Conservation (phyloP, 2,329 filamentous ascomycete genomes). For the Neofusicoccum sp. region DNA sequence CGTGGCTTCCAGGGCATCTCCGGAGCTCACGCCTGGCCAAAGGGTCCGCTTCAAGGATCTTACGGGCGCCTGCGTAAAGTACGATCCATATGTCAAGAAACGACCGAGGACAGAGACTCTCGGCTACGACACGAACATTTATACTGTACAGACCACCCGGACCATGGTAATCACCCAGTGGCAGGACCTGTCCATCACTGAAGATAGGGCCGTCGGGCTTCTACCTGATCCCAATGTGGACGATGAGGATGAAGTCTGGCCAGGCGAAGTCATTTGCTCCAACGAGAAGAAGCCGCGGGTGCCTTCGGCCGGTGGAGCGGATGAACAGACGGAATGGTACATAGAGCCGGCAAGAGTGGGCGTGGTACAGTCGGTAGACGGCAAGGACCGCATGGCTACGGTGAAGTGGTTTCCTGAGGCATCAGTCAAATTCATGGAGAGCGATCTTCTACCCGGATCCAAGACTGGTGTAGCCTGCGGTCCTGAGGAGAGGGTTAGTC, state of each 20-base stretch:
- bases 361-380: slow-evolving; percentile 56
- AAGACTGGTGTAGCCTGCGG: slow-evolving; percentile 36
- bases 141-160: slow-evolving; percentile 49
- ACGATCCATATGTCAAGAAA: slow-evolving; percentile 44
- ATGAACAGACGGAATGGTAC: slow-evolving; percentile 29
- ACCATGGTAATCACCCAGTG: slow-evolving; percentile 56
- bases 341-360: slow-evolving; percentile 51
- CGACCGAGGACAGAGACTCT: slow-evolving; percentile 49
- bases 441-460: slow-evolving; percentile 43
- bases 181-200: slow-evolving; percentile 56
- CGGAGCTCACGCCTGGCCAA: slow-evolving; percentile 45
- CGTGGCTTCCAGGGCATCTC: neutral
- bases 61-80: slow-evolving; percentile 51
- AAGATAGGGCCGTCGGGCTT: slow-evolving; percentile 46
- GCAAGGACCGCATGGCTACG: slow-evolving; percentile 55
- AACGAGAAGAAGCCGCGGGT: slow-evolving; percentile 35
- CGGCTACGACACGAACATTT: slow-evolving; percentile 60
- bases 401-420: slow-evolving; percentile 52
- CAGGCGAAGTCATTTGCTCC: slow-evolving; percentile 54
- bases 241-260: slow-evolving; percentile 57
- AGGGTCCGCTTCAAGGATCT: slow-evolving; percentile 57
- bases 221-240: slow-evolving; percentile 52
- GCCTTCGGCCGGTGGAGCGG: slow-evolving; percentile 12
- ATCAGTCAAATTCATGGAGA: slow-evolving; percentile 31
- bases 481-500: slow-evolving; percentile 52